These are phyloP conservation scores for Cryptococcus hybrid DNA, from an alignment of 1,284 basidiomycete genomes.

Conservation along the genomic window DNA sequence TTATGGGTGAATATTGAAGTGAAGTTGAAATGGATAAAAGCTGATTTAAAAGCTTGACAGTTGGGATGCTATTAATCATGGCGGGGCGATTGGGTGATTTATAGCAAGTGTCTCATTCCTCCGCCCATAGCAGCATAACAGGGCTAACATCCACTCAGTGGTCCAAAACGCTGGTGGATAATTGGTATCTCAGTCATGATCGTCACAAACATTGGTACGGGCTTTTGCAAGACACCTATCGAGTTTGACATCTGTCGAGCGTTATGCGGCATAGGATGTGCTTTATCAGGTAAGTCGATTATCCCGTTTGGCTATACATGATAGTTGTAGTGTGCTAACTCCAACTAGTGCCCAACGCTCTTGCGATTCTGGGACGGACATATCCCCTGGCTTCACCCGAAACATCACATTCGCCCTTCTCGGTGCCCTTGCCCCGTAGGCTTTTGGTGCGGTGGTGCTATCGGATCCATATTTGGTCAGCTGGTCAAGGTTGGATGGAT, in stretches of 20 bases:
- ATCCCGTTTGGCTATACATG: too few species aligned
- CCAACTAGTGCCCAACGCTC: constrained; percentile 23
- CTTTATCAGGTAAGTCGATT: constrained; percentile 20
- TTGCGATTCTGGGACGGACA: constrained; percentile 28
- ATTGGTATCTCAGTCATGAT: constrained; percentile 12
- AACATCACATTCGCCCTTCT: constrained; percentile 29
- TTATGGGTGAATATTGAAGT: constrained; percentile 12
- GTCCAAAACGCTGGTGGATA: constrained; percentile 17
- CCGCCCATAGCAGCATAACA: background rate
- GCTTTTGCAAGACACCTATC: constrained; percentile 21
- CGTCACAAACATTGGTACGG: constrained; percentile 16
- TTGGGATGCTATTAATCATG: constrained; percentile 31
- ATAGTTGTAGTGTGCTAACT: background rate
- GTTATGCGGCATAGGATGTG: constrained; percentile 29
- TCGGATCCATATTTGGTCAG: constrained; percentile 21
- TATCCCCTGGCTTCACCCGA: constrained; percentile 25
- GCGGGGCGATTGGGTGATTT: constrained; percentile 31
- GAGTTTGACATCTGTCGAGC: constrained; percentile 30
- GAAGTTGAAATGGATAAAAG: background rate
- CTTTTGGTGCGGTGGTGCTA: constrained; percentile 24
- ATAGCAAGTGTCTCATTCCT: constrained; percentile 12
- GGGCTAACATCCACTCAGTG: constrained; percentile 2
- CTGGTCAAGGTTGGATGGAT: constrained; percentile 21
- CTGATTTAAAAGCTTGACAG: constrained; percentile 21
- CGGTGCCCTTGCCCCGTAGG: constrained; percentile 29